Base-by-base conservation (phyloP, 176 grass and related monocot species). In the Eremochloa ophiuroides region DNA sequence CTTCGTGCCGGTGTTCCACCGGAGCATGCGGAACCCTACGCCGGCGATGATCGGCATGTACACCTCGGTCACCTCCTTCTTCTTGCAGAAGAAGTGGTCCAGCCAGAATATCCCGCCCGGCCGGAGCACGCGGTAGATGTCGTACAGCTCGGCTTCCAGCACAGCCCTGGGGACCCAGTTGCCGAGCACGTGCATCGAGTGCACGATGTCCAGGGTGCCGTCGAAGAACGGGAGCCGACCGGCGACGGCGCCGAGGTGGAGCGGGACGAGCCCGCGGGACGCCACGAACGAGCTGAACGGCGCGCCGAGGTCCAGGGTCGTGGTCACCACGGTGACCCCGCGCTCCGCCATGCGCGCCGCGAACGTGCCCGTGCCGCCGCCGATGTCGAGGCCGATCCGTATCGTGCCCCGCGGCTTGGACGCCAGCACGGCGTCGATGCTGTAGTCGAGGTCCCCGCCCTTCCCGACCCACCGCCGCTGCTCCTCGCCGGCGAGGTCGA, bases 341-440 rank as follows among this genome's bases (percentile, higher is more conserved):
- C 86, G 86, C 74, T 92, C 90, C 7, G 63, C 59, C 85, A 91
- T 88, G 44, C 89, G 76, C 48, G 81, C 85, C 61, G 89, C 89
- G 71, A 88, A 92, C 18, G 90, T 88, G 47, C 73, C 90, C 12
- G 85, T 79, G 71, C 90, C 90, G 18, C 86, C 90, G 39, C 90
- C 90, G 69, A 92, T 88, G 90, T 92, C 90, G 0, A 92, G 82
- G 38, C 90, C 90, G 60, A 92, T 76, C 73, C 90, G 86, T 10
- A 92, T 40, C 51, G 86, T 83, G 65, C 90, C 90, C 35, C 69
- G 78, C 9, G 90, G 82, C 64, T 82, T 85, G 58, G 75, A 64
- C 27, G 77, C 68, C 23, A 88, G 86, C 62, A 92, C 86, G 35
- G n/a, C 34, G 80, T 92, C 90, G 69, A 92, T 86, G 62, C 76